phyloP scores from a whole-genome alignment of 1,284 basidiomycete genomes.

The Bondarzewia mesenterica region DNA sequence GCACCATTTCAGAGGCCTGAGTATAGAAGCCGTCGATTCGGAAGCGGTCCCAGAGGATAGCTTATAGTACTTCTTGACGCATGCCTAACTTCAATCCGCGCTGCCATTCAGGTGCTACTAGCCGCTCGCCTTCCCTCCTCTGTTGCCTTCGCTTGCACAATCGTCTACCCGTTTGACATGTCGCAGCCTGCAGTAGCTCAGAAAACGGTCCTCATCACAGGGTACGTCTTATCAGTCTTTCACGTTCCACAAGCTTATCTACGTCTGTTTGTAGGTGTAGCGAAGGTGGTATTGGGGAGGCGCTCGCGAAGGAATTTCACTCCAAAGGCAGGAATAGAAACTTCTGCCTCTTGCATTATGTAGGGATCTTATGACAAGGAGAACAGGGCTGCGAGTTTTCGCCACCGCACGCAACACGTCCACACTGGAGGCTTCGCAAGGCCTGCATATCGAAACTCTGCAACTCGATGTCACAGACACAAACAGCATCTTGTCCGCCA shows the following conservation, averaged over 20 bases:
- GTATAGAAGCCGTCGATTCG: too few species aligned
- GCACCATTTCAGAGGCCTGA: too few species aligned
- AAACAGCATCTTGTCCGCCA: slow-evolving; percentile 13
- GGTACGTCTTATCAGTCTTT: background rate
- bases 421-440: slow-evolving; percentile 17
- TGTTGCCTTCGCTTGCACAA: too few species aligned
- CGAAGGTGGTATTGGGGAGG: background rate
- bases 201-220: background rate
- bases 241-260: background rate
- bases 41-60: too few species aligned
- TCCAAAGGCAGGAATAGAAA: background rate
- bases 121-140: too few species aligned
- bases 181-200: too few species aligned
- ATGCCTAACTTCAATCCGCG: too few species aligned
- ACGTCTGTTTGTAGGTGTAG: background rate
- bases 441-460: slow-evolving; percentile 19
- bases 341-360: background rate
- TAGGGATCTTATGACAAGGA: background rate
- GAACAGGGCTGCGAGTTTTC: slow-evolving; percentile 21
- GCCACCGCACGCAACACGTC: slow-evolving; percentile 21
- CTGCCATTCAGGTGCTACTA: too few species aligned
- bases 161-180: background rate
- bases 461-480: slow-evolving; percentile 21
- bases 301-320: background rate
- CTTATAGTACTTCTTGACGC: too few species aligned